phyloP scores from a whole-genome alignment of 2,329 filamentous ascomycete genomes.

The Venturia asperata region DNA sequence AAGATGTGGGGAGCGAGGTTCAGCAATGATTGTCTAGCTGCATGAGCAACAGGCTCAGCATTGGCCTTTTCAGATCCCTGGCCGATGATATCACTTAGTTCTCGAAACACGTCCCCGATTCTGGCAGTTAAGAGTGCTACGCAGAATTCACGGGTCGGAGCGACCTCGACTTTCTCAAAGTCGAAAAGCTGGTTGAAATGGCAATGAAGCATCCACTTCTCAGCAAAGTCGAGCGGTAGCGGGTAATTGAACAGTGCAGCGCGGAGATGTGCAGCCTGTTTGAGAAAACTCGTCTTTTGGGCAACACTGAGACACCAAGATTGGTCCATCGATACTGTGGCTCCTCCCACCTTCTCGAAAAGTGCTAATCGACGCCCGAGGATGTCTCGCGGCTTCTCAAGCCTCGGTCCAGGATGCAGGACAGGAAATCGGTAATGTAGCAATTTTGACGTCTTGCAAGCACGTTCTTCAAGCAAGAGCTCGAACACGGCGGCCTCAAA shows the following conservation, averaged over 20 bases:
- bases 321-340: background rate
- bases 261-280: background rate
- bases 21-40: background rate
- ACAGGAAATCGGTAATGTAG: background rate
- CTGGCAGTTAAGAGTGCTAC: background rate
- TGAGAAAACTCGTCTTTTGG: no score
- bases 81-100: background rate
- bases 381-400: background rate
- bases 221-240: background rate
- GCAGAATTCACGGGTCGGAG: background rate
- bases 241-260: background rate
- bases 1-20: background rate
- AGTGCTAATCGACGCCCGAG: background rate
- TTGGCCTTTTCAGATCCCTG: background rate
- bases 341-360: background rate
- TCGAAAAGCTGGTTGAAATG: background rate
- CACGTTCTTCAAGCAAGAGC: background rate
- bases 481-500: constrained; percentile 1
- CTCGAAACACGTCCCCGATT: background rate
- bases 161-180: background rate
- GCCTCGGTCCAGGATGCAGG: background rate
- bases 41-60: background rate
- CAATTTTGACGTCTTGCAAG: background rate
- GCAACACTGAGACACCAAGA: no score
- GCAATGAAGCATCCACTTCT: background rate